phyloP scores from a whole-genome alignment of 1,284 basidiomycete genomes.

The Pisolithus thermaeus region DNA sequence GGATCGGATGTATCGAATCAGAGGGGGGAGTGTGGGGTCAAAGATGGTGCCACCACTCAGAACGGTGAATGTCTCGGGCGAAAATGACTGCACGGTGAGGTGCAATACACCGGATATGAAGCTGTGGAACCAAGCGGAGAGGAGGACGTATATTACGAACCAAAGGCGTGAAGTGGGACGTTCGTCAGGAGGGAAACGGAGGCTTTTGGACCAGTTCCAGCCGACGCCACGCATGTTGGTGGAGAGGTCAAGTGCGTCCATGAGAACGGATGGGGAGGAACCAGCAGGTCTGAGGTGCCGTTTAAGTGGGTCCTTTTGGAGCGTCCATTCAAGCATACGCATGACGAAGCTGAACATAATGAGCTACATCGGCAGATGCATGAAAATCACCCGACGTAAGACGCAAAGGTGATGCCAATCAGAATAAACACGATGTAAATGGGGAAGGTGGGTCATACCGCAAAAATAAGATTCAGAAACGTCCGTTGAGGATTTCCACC shows the following conservation, averaged over 20 bases:
- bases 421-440: too few species aligned
- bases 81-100: conserved; percentile 22
- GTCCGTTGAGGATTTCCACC: background rate
- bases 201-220: conserved; percentile 36
- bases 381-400: too few species aligned
- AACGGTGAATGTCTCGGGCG: conserved; percentile 4
- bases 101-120: conserved; percentile 38
- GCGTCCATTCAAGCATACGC: conserved; percentile 16
- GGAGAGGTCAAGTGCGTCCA: conserved; percentile 43
- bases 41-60: conserved; percentile 36
- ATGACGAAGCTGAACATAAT: conserved; percentile 8
- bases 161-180: conserved; percentile 28
- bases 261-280: conserved; percentile 6
- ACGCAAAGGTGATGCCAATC: too few species aligned
- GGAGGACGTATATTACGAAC: conserved; percentile 34
- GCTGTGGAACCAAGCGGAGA: conserved; percentile 31
- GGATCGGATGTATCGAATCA: conserved; percentile 33
- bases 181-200: conserved; percentile 38
- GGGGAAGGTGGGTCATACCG: background rate
- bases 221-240: conserved; percentile 45
- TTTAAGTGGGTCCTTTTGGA: conserved; percentile 4
- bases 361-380: conserved; percentile 2
- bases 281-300: conserved; percentile 4
- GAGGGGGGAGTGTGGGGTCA: conserved; percentile 34
- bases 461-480: background rate